These are phyloP conservation scores for Curvularia lunata DNA, from an alignment of 2,329 filamentous ascomycete species.

Conservation along the genomic window DNA sequence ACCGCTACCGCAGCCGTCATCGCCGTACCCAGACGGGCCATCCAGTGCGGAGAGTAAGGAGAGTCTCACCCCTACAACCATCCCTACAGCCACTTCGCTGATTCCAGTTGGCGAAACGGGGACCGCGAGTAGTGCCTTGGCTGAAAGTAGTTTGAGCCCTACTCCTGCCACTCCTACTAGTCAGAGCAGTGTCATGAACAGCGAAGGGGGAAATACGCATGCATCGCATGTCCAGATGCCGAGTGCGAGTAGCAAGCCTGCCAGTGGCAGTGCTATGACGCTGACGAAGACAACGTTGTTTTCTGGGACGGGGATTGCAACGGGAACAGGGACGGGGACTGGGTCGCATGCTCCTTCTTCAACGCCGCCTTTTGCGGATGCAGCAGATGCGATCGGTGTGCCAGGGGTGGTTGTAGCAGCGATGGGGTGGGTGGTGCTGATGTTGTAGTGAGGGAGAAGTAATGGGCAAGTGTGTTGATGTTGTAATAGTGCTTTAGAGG, in stretches of 20 bases:
- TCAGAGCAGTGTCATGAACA: background rate
- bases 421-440: slow-evolving; percentile 26
- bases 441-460: slow-evolving; percentile 19
- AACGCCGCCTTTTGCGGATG: slow-evolving; percentile 29
- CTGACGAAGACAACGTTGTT: background rate
- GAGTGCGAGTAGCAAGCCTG: background rate
- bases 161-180: background rate
- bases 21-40: background rate
- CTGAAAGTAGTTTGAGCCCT: background rate
- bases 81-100: background rate
- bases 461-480: background rate
- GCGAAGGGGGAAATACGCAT: background rate
- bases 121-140: too few relatives aligned
- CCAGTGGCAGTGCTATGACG: background rate
- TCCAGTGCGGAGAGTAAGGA: background rate
- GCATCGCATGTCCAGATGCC: background rate
- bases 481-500: background rate
- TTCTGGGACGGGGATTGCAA: background rate
- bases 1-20: background rate
- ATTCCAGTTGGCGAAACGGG: background rate
- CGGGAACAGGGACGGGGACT: slow-evolving; percentile 6
- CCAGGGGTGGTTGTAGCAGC: slow-evolving; percentile 26
- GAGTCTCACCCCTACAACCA: background rate
- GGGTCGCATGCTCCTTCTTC: slow-evolving; percentile 2
- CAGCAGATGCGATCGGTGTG: slow-evolving; percentile 22